These are phyloP conservation scores for Psilocybe sp. DNA, from an alignment of 768 basidiomycete genomes.

Conservation along the genomic window DNA sequence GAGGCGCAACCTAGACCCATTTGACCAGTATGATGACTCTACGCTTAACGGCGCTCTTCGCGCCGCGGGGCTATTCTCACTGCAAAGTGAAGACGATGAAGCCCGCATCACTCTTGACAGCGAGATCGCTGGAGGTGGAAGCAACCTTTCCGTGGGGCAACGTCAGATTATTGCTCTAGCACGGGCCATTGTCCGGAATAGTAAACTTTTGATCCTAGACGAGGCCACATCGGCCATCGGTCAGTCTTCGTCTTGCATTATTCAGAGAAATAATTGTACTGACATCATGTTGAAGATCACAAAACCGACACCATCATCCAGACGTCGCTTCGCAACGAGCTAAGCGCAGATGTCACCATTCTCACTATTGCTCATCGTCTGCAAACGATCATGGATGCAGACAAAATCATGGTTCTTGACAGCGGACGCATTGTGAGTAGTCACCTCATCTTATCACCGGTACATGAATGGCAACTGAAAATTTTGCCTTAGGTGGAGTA, in stretches of 20 bases:
- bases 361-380: conserved; percentile 69
- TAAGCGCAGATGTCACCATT: conserved; percentile 55
- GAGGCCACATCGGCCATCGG: conserved; percentile 53
- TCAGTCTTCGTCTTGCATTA: conserved; percentile 14
- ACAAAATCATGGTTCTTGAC: conserved; percentile 51
- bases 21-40: conserved; percentile 50
- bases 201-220: conserved; percentile 57
- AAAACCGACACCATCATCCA: conserved; percentile 69
- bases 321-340: conserved; percentile 61
- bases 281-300: conserved; percentile 33
- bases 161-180: conserved; percentile 68
- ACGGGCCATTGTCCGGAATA: conserved; percentile 53
- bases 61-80: conserved; percentile 34
- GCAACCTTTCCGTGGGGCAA: conserved; percentile 74
- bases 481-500: conserved; percentile 42
- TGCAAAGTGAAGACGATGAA: conserved; percentile 41
- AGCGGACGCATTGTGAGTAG: conserved; percentile 17
- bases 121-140: conserved; percentile 47
- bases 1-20: conserved; percentile 65
- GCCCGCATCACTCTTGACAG: conserved; percentile 44
- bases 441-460: not conserved
- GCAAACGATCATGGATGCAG: conserved; percentile 64
- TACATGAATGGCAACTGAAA: not conserved
- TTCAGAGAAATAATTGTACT: conserved; percentile 3
- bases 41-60: conserved; percentile 34